Evolutionary conservation across 2,329 filamentous ascomycete species (phyloP), one percentile per base, ranked within the genome.

Genomic region (Penicillium sp.): DNA sequence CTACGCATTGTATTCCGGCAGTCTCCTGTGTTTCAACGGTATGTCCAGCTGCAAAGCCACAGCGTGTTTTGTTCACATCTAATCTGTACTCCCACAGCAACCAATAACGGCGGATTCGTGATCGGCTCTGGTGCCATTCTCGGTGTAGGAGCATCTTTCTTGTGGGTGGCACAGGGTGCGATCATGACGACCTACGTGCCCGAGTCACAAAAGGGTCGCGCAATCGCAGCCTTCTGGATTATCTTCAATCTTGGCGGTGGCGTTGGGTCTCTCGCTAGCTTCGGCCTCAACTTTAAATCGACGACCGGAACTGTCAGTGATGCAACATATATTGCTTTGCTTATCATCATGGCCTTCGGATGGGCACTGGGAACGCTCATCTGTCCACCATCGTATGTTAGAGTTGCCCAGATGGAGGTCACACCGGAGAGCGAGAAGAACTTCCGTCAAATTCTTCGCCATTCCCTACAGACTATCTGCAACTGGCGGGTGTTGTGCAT

Each of bases 301-400:
- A 73, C 58, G 10, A 69, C 62, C 31, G 74, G 76, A 29, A 80
- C 79, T 0, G 80, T 82, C 2, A 76, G 76, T 3, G 71, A 81
- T 62, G 75, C 72, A 18, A 83, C 80, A 7, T 82, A 82, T 59
- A 78, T 81, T 35, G 79, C 79, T 20, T 71, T 81, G 20, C 71
- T 81, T 62, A 68, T 74, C 32, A 74, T 82, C 51, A 82, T 81
- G 79, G 63, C 74, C 4, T 66, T 81, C 35, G 80, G 81, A n/a
- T 81, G 79, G 74, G 47, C 72, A 0, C 64, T 82, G 8, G 78
- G 76, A 18, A 57, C 79, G 13, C 74, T 81, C 60, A 77, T 82
- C 58, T 82, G 79, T 61, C 76, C 76, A 7, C 79, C 80, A 0
- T 71, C 74, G 10, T 74, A 76, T 32, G 74, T 80, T 24, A 72